These are phyloP conservation scores for Lipomyces mesembrius DNA, from an alignment of 805 yeast species.

Conservation along the genomic window DNA sequence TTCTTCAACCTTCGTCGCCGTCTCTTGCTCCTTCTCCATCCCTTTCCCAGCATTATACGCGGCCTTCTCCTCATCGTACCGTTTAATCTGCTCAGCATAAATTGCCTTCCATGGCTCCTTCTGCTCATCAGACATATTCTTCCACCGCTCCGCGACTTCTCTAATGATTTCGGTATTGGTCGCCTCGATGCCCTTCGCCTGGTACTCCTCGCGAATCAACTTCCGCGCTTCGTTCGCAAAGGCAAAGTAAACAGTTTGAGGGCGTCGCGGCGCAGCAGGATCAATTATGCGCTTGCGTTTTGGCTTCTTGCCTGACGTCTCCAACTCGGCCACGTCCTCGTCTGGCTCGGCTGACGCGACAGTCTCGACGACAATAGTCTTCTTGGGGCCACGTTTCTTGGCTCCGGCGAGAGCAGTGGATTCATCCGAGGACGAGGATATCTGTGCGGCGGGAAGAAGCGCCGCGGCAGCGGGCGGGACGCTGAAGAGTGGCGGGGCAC, in stretches of 20 bases:
- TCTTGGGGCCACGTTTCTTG: constrained; percentile 11
- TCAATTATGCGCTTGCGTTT: constrained; percentile 67
- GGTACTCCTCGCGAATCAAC: constrained; percentile 69
- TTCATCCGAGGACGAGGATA: constrained; percentile 38
- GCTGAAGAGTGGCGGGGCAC: constrained; percentile 46
- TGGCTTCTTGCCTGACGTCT: constrained; percentile 44
- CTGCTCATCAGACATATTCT: constrained; percentile 66
- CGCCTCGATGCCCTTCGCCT: constrained; percentile 60
- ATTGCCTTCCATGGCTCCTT: constrained; percentile 71
- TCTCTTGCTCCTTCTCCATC: constrained; percentile 30
- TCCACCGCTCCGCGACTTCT: constrained; percentile 81
- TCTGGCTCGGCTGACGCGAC: constrained; percentile 19
- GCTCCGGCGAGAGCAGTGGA: constrained; percentile 34
- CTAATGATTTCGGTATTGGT: constrained; percentile 72
- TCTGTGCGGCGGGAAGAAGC: constrained; percentile 21
- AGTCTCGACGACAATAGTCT: constrained; percentile 15
- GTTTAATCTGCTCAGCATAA: constrained; percentile 52
- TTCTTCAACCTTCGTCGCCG: background rate
- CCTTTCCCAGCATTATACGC: constrained; percentile 55
- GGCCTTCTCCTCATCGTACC: constrained; percentile 54
- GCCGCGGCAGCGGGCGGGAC: constrained; percentile 40
- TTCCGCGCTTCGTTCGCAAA: constrained; percentile 78
- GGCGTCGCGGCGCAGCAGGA: constrained; percentile 95
- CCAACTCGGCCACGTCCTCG: constrained; percentile 38
- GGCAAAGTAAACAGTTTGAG: constrained; percentile 82